These are phyloP conservation scores for Syncephalastrum racemosum DNA, from an alignment of 371 early-diverging fungal species.

Conservation along the genomic window DNA sequence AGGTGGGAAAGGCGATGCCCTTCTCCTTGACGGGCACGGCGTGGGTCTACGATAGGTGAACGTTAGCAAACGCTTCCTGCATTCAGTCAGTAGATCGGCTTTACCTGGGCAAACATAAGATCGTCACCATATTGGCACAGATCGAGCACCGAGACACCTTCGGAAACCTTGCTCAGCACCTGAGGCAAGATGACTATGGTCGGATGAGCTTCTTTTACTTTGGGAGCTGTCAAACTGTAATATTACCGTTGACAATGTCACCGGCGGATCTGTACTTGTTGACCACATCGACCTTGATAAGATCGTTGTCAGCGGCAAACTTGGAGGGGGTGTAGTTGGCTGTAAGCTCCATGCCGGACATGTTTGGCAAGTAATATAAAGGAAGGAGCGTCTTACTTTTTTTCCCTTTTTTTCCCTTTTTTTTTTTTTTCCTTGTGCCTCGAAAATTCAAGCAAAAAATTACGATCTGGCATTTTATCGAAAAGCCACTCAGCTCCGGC, in stretches of 20 bases:
- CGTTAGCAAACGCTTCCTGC: neutral
- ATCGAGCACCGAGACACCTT: slow-evolving; percentile 69
- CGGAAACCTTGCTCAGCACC: slow-evolving; percentile 57
- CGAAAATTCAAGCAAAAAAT: too few relatives aligned
- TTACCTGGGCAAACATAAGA: slow-evolving; percentile 65
- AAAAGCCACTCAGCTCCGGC: too few relatives aligned
- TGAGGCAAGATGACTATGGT: slow-evolving; percentile 31
- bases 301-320: slow-evolving; percentile 66
- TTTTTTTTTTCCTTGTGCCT: too few relatives aligned
- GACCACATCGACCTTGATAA: slow-evolving; percentile 61
- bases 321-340: slow-evolving; percentile 44
- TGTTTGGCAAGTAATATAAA: too few relatives aligned
- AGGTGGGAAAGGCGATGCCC: slow-evolving; percentile 87
- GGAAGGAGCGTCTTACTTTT: too few relatives aligned
- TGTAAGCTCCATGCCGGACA: too few relatives aligned
- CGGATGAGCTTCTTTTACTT: too few relatives aligned
- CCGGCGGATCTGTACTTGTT: slow-evolving; percentile 84
- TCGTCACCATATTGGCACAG: slow-evolving; percentile 85
- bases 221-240: neutral
- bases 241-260: slow-evolving; percentile 74
- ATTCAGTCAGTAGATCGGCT: slow-evolving; percentile 7
- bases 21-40: slow-evolving; percentile 71
- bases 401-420: too few relatives aligned
- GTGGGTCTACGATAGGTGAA: slow-evolving; percentile 49
- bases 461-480: too few relatives aligned